Conservation (phyloP, 257 asterid genomes). For the Striga asiatica region DNA sequence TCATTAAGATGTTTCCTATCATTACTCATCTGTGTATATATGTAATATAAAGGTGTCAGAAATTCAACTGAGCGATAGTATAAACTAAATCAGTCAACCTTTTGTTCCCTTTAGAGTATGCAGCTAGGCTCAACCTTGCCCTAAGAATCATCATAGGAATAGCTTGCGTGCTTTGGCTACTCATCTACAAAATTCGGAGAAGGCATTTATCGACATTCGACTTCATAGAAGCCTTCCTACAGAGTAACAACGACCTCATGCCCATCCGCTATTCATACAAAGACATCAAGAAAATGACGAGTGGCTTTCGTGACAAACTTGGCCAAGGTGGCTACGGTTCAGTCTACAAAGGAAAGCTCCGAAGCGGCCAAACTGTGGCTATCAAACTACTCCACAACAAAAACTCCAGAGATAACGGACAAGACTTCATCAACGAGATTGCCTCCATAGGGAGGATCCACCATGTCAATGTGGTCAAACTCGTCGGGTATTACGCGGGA, state of each 20-base stretch:
- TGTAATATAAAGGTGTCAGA: background rate
- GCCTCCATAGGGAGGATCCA: conserved; percentile 17
- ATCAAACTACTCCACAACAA: conserved; percentile 20
- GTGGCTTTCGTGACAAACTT: conserved; percentile 14
- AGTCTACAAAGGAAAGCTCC: conserved; percentile 26
- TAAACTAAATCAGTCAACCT: background rate
- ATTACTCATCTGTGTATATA: no score
- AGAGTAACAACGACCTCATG: conserved; percentile 10
- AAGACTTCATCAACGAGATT: conserved; percentile 29
- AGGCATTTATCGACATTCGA: conserved; percentile 16
- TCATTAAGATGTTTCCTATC: no score
- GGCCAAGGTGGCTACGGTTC: conserved; percentile 26
- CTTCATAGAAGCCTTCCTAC: conserved; percentile 13
- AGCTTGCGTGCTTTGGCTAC: background rate
- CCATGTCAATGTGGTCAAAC: conserved; percentile 13
- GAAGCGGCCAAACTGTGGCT: conserved; percentile 20
- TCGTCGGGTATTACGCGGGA: conserved; percentile 14
- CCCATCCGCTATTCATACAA: conserved; percentile 25
- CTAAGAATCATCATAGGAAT: background rate
- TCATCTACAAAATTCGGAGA: conserved; percentile 11
- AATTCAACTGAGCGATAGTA: background rate
- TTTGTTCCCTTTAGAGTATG: background rate
- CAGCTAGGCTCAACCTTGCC: background rate
- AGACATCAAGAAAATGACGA: conserved; percentile 19
- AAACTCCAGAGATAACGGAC: conserved; percentile 2